These are phyloP conservation scores for Malus orientalis DNA, from an alignment of 306 rosid genomes.

Conservation along the genomic window DNA sequence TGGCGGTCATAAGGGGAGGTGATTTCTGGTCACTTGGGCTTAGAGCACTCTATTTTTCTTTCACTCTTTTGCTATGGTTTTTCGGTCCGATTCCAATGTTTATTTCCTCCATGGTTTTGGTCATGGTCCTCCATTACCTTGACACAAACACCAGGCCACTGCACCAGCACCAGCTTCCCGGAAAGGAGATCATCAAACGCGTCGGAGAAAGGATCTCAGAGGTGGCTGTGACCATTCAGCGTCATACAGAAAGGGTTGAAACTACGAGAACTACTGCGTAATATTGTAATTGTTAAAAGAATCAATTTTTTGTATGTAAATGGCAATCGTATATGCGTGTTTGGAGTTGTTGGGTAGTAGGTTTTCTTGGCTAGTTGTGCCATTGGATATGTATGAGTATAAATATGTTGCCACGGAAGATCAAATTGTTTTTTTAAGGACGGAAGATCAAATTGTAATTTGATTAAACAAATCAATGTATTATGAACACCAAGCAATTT, in stretches of 20 bases:
- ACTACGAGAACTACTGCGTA: not conserved
- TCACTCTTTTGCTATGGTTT: slow-evolving; percentile 64
- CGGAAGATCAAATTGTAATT: not conserved
- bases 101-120: slow-evolving; percentile 45
- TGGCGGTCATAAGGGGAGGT: slow-evolving; percentile 64
- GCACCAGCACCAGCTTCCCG: slow-evolving; percentile 18
- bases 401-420: not conserved
- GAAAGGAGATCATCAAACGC: slow-evolving; percentile 8
- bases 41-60: slow-evolving; percentile 67
- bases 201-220: slow-evolving; percentile 1
- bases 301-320: too few relatives aligned
- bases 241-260: not conserved
- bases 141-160: slow-evolving; percentile 55
- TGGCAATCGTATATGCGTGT: not conserved
- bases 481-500: not conserved
- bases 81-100: slow-evolving; percentile 89
- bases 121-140: slow-evolving; percentile 33
- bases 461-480: not conserved
- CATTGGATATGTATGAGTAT: too few relatives aligned
- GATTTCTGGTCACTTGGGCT: slow-evolving; percentile 79
- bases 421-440: not conserved
- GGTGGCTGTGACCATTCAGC: not conserved
- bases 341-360: slow-evolving; percentile 1
- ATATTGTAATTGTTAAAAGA: not conserved
- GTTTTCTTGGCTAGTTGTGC: not conserved